Evolutionary conservation across 2,329 filamentous ascomycete genomes (phyloP).

Genomic region (Xylariales sp.): DNA sequence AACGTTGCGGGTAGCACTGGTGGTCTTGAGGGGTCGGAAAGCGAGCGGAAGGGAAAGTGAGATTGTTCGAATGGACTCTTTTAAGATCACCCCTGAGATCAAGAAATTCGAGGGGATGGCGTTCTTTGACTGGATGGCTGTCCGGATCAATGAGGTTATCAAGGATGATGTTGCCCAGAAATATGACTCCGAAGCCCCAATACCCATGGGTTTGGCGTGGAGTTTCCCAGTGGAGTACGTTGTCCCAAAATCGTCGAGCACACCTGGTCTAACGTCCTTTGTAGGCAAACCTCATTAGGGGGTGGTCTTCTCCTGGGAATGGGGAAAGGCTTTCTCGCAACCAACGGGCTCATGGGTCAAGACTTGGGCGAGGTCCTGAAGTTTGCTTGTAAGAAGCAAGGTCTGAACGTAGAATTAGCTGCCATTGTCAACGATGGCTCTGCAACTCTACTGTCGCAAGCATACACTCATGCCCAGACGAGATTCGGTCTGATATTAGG

Average conservation of each 20-base stretch:
- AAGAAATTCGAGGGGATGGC: conserved; percentile 53
- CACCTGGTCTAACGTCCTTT: conserved; percentile 20
- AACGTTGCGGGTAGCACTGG: conserved; percentile 60
- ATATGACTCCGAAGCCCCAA: conserved; percentile 34
- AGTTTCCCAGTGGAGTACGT: conserved; percentile 66
- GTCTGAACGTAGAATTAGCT: conserved; percentile 50
- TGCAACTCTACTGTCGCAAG: conserved; percentile 61
- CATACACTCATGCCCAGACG: conserved; percentile 54
- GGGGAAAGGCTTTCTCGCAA: conserved; percentile 63
- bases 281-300: conserved; percentile 60
- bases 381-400: conserved; percentile 44
- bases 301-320: conserved; percentile 56
- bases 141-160: conserved; percentile 53
- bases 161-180: conserved; percentile 35
- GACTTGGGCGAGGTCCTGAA: conserved; percentile 57
- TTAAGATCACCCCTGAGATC: conserved; percentile 50
- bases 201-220: conserved; percentile 61
- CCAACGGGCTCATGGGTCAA: conserved; percentile 51
- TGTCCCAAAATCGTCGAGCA: conserved; percentile 4
- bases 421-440: conserved; percentile 65
- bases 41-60: conserved; percentile 36
- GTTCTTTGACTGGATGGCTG: conserved; percentile 67
- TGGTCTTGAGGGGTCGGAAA: conserved; percentile 50
- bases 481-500: conserved; percentile 62
- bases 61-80: conserved; percentile 51